A percentile compares a stretch with the other conserved stretches of the same genome.
Evolutionary conservation across 306 rosid species (phyloP).

Genomic region (Dryas octopetala): DNA sequence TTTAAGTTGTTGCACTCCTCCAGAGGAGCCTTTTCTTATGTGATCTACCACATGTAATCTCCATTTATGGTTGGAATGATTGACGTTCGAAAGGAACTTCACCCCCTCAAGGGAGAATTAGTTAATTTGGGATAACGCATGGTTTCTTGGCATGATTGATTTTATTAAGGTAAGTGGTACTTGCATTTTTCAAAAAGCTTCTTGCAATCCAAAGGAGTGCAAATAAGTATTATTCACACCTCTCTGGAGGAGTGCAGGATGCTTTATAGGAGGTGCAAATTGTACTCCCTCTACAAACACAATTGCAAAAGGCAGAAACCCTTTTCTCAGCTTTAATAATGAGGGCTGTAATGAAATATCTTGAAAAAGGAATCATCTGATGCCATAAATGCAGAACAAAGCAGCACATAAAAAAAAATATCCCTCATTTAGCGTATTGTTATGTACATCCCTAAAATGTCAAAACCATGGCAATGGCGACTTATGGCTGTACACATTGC

Average conservation of each 20-base stretch:
- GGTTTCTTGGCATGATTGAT: no score
- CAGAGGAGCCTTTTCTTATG: background rate
- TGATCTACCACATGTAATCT: background rate
- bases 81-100: background rate
- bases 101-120: background rate
- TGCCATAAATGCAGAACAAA: background rate
- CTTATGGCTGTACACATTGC: slow-evolving; percentile 33
- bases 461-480: slow-evolving; percentile 35
- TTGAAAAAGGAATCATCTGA: background rate
- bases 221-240: no score
- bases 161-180: no score
- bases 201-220: no score
- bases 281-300: no score
- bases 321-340: background rate
- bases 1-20: background rate
- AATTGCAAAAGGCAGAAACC: no score
- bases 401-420: slow-evolving; percentile 1
- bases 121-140: no score
- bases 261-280: no score
- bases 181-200: no score
- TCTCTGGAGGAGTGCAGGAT: no score
- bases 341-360: background rate
- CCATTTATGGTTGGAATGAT: background rate
- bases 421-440: slow-evolving; percentile 32
- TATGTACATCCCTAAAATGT: slow-evolving; percentile 51